Conservation (phyloP, 2,329 filamentous ascomycete genomes). For the Ascochyta rabiei region DNA sequence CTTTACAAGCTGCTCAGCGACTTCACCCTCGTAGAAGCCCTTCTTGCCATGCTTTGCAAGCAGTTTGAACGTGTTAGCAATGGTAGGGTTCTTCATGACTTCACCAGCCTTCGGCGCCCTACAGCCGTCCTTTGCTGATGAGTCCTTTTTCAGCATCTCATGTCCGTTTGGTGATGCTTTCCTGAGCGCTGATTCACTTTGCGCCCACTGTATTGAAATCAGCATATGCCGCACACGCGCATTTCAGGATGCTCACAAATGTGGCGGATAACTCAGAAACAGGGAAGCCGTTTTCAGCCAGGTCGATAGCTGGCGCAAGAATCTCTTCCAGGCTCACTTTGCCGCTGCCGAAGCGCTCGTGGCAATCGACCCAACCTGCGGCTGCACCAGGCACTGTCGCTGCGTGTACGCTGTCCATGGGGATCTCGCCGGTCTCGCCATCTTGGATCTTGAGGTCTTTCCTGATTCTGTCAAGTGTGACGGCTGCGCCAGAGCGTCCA, state of each 20-base stretch:
- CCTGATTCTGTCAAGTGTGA: slow-evolving; percentile 72
- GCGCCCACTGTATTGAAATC: slow-evolving; percentile 67
- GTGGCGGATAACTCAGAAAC: slow-evolving; percentile 78
- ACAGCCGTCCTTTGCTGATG: slow-evolving; percentile 69
- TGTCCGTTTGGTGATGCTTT: slow-evolving; percentile 81
- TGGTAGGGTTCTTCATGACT: slow-evolving; percentile 81
- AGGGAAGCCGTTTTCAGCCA: slow-evolving; percentile 88
- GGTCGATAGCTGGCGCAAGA: slow-evolving; percentile 78
- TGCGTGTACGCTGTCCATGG: slow-evolving; percentile 76
- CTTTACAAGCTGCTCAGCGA: slow-evolving; percentile 81
- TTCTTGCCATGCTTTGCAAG: slow-evolving; percentile 82
- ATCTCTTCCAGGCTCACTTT: slow-evolving; percentile 79
- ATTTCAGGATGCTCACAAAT: slow-evolving; percentile 61
- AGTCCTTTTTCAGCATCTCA: slow-evolving; percentile 85
- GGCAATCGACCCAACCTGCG: slow-evolving; percentile 89
- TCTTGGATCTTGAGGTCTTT: slow-evolving; percentile 70
- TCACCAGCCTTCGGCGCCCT: slow-evolving; percentile 81
- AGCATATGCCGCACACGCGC: background rate
- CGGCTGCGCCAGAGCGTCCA: slow-evolving; percentile 76
- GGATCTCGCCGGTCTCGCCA: slow-evolving; percentile 66
- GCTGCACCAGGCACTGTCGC: slow-evolving; percentile 89
- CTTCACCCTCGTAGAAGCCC: slow-evolving; percentile 86
- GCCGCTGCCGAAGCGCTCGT: slow-evolving; percentile 88
- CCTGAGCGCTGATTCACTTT: slow-evolving; percentile 67
- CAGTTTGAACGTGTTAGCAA: slow-evolving; percentile 80